Conservation (phyloP, 371 early-diverging fungal genomes). For the Mortierella sp. region DNA sequence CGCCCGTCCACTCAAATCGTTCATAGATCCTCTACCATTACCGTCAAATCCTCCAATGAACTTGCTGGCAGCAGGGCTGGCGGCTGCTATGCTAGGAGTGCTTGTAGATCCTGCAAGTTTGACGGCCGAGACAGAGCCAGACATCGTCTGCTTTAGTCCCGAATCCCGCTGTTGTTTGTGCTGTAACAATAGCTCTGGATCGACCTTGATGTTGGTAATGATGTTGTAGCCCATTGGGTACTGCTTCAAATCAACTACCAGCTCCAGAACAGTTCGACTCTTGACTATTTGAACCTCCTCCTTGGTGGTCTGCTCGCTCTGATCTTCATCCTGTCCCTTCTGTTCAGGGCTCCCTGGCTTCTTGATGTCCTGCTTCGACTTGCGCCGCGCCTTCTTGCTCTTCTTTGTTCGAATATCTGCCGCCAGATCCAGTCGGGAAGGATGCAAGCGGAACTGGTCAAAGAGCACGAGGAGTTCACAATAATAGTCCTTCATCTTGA, state of each 20-base stretch:
- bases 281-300: constrained; percentile 11
- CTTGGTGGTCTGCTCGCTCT: constrained; percentile 15
- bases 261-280: constrained; percentile 47
- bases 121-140: constrained; percentile 22
- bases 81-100: not conserved
- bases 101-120: constrained; percentile 23
- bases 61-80: constrained; percentile 4
- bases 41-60: constrained; percentile 46
- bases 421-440: constrained; percentile 38
- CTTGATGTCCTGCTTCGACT: constrained; percentile 34
- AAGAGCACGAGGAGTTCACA: constrained; percentile 39
- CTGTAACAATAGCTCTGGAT: constrained; percentile 53
- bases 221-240: constrained; percentile 63
- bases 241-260: constrained; percentile 61
- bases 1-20: not conserved
- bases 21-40: not conserved
- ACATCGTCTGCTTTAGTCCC: constrained; percentile 14
- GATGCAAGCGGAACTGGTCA: constrained; percentile 46
- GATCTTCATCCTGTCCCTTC: constrained; percentile 4
- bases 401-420: constrained; percentile 22
- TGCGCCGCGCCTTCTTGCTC: constrained; percentile 28
- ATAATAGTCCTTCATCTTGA: constrained; percentile 46
- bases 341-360: constrained; percentile 19
- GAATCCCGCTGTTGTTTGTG: constrained; percentile 52
- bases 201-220: constrained; percentile 55